phyloP scores from a whole-genome alignment of 2,329 filamentous ascomycete species.

The Paraphaeosphaeria minitans region DNA sequence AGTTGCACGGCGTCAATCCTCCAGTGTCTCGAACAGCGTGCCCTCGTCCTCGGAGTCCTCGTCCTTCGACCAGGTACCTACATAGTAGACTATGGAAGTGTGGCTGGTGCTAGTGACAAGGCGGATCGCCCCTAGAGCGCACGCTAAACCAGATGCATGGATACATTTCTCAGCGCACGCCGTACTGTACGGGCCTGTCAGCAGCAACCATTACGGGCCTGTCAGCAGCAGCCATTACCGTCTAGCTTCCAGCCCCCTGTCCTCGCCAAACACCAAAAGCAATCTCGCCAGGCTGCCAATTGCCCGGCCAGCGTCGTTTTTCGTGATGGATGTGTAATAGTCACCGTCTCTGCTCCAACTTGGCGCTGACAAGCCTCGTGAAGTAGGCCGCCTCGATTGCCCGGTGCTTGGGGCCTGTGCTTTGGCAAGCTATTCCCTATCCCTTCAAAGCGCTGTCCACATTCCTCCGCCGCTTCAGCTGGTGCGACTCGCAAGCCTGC shows the following conservation, averaged over 20 bases:
- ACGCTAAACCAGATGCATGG: neutral
- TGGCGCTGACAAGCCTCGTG: neutral
- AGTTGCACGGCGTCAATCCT: neutral
- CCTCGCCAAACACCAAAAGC: constrained; percentile 10
- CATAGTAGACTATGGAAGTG: too few species aligned
- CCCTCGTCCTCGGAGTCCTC: neutral
- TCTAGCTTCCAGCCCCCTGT: neutral
- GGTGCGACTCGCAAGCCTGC: constrained; percentile 32
- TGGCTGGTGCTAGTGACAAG: neutral
- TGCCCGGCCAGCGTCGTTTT: constrained; percentile 16
- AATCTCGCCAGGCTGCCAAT: constrained; percentile 29
- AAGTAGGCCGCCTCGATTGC: constrained; percentile 9
- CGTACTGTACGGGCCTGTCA: constrained; percentile 1
- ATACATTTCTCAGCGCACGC: neutral
- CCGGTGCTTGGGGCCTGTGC: constrained; percentile 31
- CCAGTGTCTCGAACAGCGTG: neutral
- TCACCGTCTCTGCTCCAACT: constrained; percentile 13
- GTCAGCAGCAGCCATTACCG: constrained; percentile 9
- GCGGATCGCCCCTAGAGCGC: constrained; percentile 1
- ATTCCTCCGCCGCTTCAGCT: constrained; percentile 35
- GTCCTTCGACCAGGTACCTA: too few species aligned
- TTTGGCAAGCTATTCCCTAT: constrained; percentile 33
- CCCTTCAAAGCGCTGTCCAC: constrained; percentile 18
- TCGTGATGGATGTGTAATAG: constrained; percentile 14
- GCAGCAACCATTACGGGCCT: neutral